Conservation (phyloP, 2,329 filamentous ascomycete genomes). For the Diaporthe sp. region DNA sequence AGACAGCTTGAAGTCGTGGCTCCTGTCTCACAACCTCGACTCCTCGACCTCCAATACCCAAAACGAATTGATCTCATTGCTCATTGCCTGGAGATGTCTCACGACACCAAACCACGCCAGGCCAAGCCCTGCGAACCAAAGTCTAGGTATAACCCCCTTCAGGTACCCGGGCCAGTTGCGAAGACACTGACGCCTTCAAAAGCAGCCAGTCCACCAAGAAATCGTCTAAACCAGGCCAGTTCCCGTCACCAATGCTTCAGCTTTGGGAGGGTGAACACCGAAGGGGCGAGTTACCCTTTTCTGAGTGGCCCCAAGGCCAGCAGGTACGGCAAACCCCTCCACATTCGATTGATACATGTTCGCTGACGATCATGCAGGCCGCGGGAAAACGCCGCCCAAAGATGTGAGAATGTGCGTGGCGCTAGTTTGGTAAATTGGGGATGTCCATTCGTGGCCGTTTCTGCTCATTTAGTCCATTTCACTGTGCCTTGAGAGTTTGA, state of each 20-base stretch:
- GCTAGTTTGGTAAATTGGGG: background rate
- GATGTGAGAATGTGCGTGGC: slow-evolving; percentile 1
- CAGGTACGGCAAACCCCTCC: slow-evolving; percentile 3
- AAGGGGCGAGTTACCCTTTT: slow-evolving; percentile 27
- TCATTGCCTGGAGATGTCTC: slow-evolving; percentile 33
- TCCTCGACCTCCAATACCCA: background rate
- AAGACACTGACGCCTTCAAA: background rate
- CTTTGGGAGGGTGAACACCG: slow-evolving; percentile 37
- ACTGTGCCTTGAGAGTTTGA: slow-evolving; percentile 31
- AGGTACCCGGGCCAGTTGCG: background rate
- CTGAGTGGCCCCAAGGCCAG: slow-evolving; percentile 24
- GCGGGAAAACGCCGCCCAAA: slow-evolving; percentile 1
- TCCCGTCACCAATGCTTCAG: slow-evolving; percentile 39
- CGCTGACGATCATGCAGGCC: slow-evolving; percentile 27
- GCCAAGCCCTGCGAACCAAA: slow-evolving; percentile 20
- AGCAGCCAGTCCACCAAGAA: slow-evolving; percentile 8
- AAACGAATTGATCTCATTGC: background rate
- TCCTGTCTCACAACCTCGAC: background rate
- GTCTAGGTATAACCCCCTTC: slow-evolving; percentile 15
- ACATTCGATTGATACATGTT: background rate
- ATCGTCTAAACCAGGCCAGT: background rate
- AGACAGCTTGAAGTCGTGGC: slow-evolving; percentile 10
- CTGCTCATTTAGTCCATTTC: slow-evolving; percentile 29
- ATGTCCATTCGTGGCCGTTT: slow-evolving; percentile 9
- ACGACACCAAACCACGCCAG: slow-evolving; percentile 31